Evolutionary conservation across 163 green algal species (phyloP), one percentile per base, ranked within the genome.

Genomic region (Chlamydomonas reinhardtii): DNA sequence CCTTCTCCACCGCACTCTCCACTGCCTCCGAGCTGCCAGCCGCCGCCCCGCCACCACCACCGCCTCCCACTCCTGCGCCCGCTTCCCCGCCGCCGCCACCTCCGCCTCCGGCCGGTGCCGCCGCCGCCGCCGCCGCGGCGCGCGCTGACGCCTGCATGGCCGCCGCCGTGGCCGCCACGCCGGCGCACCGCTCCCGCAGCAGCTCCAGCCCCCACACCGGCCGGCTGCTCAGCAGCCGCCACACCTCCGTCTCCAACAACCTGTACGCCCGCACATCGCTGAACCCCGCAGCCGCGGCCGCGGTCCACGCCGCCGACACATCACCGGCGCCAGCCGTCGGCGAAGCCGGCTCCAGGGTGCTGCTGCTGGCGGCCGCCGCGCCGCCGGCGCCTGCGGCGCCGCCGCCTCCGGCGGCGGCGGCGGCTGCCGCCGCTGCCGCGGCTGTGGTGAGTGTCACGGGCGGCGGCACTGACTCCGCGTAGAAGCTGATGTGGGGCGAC

Each of bases 291-390:
- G 43, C 54, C 19, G 32, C 69, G 15, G 25, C 52, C 37, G 73
- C 39, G 66, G 83, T 86, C 32, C 35, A 27, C 65, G 92, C 94
- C 20, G 32, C 73, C 37, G 94, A 93, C 5, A 88, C 83, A 2
- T 91, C 61, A 17, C 89, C 87, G 62, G 84, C 61, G 65, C 93
- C 89, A 8, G 37, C 48, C 74, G 88, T 88, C 9, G 66, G 79
- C 75, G 94, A 93, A 25, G 92, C 48, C 1, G 48, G 48, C 48
- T 56, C 48, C 48, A 56, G 48, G 1, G 48, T 56, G 48, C 48
- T 56, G 15, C 64, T 71, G 64, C 1, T 17, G 20, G 37, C 20
- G 8, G 37, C 62, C 11, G 37, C 76, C 6, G 31, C 66, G 22
- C 20, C 20, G 64, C 27, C 29, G 64, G 29, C 62, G 62, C 24